These are phyloP conservation scores for Quercus rubra DNA, from an alignment of 306 rosid genomes.

Conservation along the genomic window DNA sequence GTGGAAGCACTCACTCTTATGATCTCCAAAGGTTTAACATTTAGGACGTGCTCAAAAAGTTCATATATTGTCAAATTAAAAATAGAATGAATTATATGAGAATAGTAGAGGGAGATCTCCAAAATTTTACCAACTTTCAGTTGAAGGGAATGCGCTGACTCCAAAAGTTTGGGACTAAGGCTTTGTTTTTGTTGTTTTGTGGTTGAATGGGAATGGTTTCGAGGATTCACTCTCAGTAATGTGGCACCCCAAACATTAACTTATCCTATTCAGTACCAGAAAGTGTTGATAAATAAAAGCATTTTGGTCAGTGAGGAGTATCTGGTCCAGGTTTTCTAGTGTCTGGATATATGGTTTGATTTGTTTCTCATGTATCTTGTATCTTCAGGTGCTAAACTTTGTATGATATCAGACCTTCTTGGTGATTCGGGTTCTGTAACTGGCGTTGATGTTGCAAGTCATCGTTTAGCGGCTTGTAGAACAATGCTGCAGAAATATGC, in stretches of 20 bases:
- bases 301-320: background rate
- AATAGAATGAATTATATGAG: background rate
- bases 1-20: background rate
- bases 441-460: slow-evolving; percentile 89
- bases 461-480: slow-evolving; percentile 84
- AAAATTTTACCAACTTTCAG: too few species aligned
- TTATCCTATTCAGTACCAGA: background rate
- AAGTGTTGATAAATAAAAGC: background rate
- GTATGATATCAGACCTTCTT: slow-evolving; percentile 77
- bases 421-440: slow-evolving; percentile 76
- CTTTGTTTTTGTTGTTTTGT: too few species aligned
- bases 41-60: background rate
- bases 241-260: too few species aligned
- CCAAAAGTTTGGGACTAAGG: too few species aligned
- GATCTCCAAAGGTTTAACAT: background rate
- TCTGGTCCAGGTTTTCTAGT: background rate
- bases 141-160: too few species aligned
- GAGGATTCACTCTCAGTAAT: too few species aligned
- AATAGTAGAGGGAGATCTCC: too few species aligned
- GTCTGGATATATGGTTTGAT: background rate
- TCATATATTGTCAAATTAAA: background rate
- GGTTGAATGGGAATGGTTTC: too few species aligned
- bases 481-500: slow-evolving; percentile 80
- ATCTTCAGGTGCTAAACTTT: slow-evolving; percentile 85
- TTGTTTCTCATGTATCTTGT: background rate